Conservation (phyloP, 306 rosid genomes). For the Prosopis cineraria region DNA sequence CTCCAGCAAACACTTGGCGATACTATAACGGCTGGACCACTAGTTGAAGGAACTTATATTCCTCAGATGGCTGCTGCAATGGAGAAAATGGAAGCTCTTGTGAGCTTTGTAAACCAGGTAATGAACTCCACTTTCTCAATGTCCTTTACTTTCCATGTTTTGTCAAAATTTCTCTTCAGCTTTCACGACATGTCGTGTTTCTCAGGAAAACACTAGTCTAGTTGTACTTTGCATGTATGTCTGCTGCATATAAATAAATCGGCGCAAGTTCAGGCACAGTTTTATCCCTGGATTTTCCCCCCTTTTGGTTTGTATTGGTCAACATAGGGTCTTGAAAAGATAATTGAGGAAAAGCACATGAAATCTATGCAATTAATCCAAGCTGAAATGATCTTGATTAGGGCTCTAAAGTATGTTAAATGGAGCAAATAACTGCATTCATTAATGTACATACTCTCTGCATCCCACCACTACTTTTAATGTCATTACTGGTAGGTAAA, state of each 20-base stretch:
- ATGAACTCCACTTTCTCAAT: background rate
- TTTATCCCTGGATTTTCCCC: background rate
- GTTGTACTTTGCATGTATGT: background rate
- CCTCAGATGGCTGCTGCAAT: conserved; percentile 73
- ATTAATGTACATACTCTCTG: background rate
- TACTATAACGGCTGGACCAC: conserved; percentile 69
- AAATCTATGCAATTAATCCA: background rate
- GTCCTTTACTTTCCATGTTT: conserved; percentile 11
- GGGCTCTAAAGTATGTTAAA: background rate
- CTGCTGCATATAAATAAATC: background rate
- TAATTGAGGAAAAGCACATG: background rate
- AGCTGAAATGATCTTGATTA: background rate
- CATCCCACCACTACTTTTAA: background rate
- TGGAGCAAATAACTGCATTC: background rate
- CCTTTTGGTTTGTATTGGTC: background rate
- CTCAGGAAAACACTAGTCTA: background rate
- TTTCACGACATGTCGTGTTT: conserved; percentile 15
- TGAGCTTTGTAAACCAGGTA: conserved; percentile 85
- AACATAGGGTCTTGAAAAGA: background rate
- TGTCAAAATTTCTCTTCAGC: background rate
- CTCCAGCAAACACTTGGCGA: conserved; percentile 75
- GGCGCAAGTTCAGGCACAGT: background rate
- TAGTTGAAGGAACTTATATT: conserved; percentile 58
- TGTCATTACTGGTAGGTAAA: background rate
- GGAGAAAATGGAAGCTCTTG: conserved; percentile 79